A percentile compares a stretch with the other conserved stretches of the same genome.
phyloP scores from a whole-genome alignment of 2,329 filamentous ascomycete genomes.

The Venturia asperata region DNA sequence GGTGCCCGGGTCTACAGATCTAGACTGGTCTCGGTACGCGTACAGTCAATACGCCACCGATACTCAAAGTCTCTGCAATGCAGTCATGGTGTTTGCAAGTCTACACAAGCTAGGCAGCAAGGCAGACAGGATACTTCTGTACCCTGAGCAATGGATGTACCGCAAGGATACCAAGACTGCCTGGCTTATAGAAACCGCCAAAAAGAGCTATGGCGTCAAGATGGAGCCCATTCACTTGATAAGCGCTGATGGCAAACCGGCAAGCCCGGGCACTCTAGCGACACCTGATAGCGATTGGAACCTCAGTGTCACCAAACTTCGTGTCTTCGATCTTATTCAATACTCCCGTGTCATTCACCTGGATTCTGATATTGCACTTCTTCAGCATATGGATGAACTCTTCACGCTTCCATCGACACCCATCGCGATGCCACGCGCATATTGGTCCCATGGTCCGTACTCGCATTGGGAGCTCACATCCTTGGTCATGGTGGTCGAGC shows the following conservation, averaged over 20 bases:
- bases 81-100: constrained; percentile 39
- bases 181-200: constrained; percentile 17
- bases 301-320: constrained; percentile 19
- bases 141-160: constrained; percentile 34
- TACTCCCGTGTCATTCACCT: constrained; percentile 19
- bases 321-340: constrained; percentile 18
- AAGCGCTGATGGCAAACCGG: constrained; percentile 9
- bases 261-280: constrained; percentile 15
- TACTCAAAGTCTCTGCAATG: constrained; percentile 37
- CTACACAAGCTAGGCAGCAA: constrained; percentile 37
- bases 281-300: constrained; percentile 17
- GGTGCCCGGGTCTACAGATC: constrained; percentile 18
- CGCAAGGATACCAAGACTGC: constrained; percentile 9
- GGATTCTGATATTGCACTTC: constrained; percentile 18
- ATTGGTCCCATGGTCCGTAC: constrained; percentile 55
- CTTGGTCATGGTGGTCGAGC: constrained; percentile 55
- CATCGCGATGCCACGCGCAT: constrained; percentile 63
- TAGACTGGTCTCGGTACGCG: constrained; percentile 37
- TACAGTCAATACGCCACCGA: constrained; percentile 41
- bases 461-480: constrained; percentile 47
- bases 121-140: constrained; percentile 41
- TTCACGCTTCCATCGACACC: constrained; percentile 57
- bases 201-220: constrained; percentile 16
- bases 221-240: constrained; percentile 17
- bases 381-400: constrained; percentile 58